Evolutionary conservation across 2,329 filamentous ascomycete genomes (phyloP).

Genomic region (Escovopsis weberi): DNA sequence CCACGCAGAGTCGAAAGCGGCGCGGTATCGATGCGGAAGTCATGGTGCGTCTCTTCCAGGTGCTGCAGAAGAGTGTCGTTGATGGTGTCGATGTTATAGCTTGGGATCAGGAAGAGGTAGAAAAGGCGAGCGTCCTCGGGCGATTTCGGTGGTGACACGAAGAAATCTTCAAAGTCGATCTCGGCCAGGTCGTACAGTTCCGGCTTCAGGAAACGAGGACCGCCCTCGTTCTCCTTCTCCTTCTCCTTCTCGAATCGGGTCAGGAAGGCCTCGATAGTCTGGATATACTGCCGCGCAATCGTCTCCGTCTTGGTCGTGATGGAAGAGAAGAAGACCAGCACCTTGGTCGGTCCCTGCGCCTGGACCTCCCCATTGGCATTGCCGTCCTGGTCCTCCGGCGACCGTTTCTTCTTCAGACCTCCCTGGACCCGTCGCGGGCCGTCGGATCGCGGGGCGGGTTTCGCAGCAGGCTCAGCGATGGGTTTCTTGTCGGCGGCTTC

Average conservation of each 20-base stretch:
- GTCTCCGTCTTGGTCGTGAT: constrained; percentile 72
- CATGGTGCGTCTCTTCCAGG: constrained; percentile 82
- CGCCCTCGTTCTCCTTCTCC: constrained; percentile 15
- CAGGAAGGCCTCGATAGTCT: constrained; percentile 37
- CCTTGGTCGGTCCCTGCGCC: constrained; percentile 41
- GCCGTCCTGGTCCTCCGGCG: constrained; percentile 5
- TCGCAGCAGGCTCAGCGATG: constrained; percentile 9
- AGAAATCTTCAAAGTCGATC: constrained; percentile 86
- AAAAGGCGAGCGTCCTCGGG: constrained; percentile 47
- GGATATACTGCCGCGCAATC: constrained; percentile 49
- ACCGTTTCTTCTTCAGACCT: constrained; percentile 20
- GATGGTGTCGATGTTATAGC: constrained; percentile 90
- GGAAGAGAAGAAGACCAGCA: constrained; percentile 79
- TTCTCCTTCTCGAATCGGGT: constrained; percentile 28
- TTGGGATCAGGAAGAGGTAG: constrained; percentile 75
- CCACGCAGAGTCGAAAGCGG: constrained; percentile 64
- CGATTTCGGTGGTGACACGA: constrained; percentile 58
- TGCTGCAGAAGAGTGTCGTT: constrained; percentile 79
- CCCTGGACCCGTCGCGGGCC: constrained; percentile 37
- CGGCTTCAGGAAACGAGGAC: constrained; percentile 33
- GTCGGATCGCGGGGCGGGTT: constrained; percentile 17
- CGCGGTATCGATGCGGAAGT: constrained; percentile 89
- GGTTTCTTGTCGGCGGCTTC: neutral
- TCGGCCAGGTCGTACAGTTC: constrained; percentile 66
- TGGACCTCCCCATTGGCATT: constrained; percentile 13